Base-by-base conservation (phyloP, 2,329 filamentous ascomycete genomes). In the Chaetothyriales sp. region DNA sequence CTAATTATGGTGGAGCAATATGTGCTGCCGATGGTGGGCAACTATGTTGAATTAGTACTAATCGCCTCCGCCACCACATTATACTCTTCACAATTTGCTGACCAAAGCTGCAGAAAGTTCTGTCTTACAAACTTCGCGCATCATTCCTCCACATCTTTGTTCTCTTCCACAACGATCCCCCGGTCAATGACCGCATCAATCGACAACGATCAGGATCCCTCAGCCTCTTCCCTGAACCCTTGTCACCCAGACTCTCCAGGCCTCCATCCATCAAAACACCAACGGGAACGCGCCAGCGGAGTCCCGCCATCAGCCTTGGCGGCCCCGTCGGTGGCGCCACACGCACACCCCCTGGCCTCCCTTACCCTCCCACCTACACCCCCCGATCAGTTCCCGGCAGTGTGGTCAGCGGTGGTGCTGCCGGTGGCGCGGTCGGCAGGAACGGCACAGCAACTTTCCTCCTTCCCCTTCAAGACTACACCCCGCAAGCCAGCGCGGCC, bases 71-170 rank as follows among this genome's bases (percentile, higher is more conserved):
- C 44, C 22, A 46, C 19, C 18, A 19, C 6, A 13, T 46, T 18
- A 6, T n/a, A 5, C 22, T 46, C 22, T 46, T 46, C 19, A 20
- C n/a, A 46, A 19, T 46, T 46, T 20, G 44, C 44, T 46, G 44
- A 46, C 44, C 44, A 10, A 28, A 10, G 9, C 44, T 6, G 66
- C 80, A 95, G 52, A 89, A 89, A 63, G 89, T 97, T 45, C 77
- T 98, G 57, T 83, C 86, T 18, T 87, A 88, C 66, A 98, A 97
- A 69, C 77, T 98, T 13, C 83, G 88, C 54, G 92, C 92, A 15
- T 94, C 88, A 18, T 94, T 97, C 65, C 92, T 94, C 62, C 90
- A 98, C 70, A 88, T 98, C 59, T 95, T 95, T 66, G 92, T 94
- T 50, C 77, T 97, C 10, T 97, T 95, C 65, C 88, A 95, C 71